phyloP scores from a whole-genome alignment of 768 basidiomycete genomes.

The Hydnomerulius pinastri region DNA sequence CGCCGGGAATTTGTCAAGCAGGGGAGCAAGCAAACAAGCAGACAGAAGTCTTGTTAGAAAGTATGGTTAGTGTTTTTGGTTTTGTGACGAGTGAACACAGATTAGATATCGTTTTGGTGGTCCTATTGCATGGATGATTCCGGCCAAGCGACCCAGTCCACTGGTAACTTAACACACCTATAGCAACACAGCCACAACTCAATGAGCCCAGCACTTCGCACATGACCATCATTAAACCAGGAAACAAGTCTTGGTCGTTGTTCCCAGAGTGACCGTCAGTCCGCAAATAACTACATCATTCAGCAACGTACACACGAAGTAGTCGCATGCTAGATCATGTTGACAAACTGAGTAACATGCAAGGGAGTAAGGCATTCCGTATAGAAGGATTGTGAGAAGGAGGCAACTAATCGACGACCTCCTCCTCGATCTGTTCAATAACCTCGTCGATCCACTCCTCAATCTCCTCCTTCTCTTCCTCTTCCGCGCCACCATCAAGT shows the following conservation, averaged over 20 bases:
- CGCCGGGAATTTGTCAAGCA: slow-evolving; percentile 2
- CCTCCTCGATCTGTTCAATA: slow-evolving; percentile 89
- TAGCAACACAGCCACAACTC: slow-evolving; percentile 26
- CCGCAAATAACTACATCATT: no score
- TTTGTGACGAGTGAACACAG: no score
- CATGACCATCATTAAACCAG: neutral
- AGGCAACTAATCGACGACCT: slow-evolving; percentile 49
- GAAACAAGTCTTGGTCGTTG: no score
- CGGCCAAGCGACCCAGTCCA: neutral
- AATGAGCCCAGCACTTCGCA: neutral
- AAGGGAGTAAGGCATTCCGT: no score
- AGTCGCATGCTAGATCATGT: no score
- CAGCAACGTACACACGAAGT: no score
- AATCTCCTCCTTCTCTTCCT: slow-evolving; percentile 80
- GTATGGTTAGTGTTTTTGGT: no score
- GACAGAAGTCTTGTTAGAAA: no score
- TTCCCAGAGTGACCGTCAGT: no score
- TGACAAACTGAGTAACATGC: no score
- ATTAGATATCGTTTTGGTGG: slow-evolving; percentile 19
- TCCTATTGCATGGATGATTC: neutral
- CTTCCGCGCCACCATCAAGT: slow-evolving; percentile 38
- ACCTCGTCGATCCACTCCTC: slow-evolving; percentile 95
- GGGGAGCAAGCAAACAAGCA: neutral
- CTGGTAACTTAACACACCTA: no score
- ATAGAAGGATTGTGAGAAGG: neutral